Evolutionary conservation across 768 basidiomycete genomes (phyloP).

Genomic region (Amanita fuliginea): DNA sequence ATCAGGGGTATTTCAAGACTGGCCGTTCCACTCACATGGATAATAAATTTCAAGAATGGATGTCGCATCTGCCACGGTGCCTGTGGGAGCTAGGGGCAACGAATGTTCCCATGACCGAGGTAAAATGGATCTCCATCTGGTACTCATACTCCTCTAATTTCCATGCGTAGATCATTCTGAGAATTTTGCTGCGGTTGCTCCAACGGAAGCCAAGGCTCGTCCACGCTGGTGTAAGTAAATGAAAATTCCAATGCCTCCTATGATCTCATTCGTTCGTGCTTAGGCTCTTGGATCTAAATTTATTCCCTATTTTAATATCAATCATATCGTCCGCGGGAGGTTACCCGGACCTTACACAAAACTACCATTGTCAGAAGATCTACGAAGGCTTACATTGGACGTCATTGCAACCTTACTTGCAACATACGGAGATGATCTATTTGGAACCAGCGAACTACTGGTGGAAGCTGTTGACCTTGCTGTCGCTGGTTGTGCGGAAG

Average conservation of each 20-base stretch:
- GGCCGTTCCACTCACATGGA: conserved; percentile 16
- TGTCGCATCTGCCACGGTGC: conserved; percentile 63
- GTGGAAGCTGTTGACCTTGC: conserved; percentile 22
- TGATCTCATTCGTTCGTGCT: neutral
- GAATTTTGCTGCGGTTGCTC: conserved; percentile 48
- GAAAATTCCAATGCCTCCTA: neutral
- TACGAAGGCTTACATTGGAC: conserved; percentile 56
- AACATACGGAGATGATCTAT: conserved; percentile 1
- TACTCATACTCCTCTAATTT: neutral
- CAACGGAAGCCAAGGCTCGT: conserved; percentile 43
- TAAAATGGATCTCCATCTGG: conserved; percentile 18
- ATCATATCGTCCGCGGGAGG: conserved; percentile 64
- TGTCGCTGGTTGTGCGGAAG: conserved; percentile 24
- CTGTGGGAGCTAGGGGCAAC: conserved; percentile 75
- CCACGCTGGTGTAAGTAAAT: conserved; percentile 29
- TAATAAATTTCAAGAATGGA: conserved; percentile 47
- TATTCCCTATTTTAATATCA: conserved; percentile 70
- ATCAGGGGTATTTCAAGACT: conserved; percentile 36
- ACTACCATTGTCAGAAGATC: conserved; percentile 31
- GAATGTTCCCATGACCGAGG: conserved; percentile 52
- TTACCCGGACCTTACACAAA: conserved; percentile 70
- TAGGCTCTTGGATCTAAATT: conserved; percentile 53
- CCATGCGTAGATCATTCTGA: conserved; percentile 37
- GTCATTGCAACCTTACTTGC: conserved; percentile 30
- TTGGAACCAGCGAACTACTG: conserved; percentile 10